Evolutionary conservation across 345 rosid species (phyloP), one percentile per base, ranked within the genome.

Genomic region (Ailanthus altissimus): DNA sequence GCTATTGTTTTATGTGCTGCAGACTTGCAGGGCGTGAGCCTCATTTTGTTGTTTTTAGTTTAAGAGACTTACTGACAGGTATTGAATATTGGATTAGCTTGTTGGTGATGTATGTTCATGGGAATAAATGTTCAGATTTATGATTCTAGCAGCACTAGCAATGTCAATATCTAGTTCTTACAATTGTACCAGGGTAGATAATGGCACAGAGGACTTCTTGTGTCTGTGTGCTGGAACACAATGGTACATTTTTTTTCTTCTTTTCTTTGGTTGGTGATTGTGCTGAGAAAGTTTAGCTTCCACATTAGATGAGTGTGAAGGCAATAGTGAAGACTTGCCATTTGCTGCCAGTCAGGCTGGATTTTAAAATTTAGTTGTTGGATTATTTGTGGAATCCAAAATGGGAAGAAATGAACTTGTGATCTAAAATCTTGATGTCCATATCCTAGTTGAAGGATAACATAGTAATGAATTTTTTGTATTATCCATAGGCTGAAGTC

Each of bases 361-460:
- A 65, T 3, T 65, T 60, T 40, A 3, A 65, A 10, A 11, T 20
- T 21, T 11, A 40, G 8, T 28, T 60, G 6, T n/a, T 60, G 46
- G 2, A 15, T 50, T 13, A 25, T 25, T 67, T 67, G 5, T 43
- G 28, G 43, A 69, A 7, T 21, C 25, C 8, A 32, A 2, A 70
- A 28, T 47, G 74, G 61, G 74, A 70, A 10, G 74, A 50, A 26
- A 70, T 70, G n/a, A 23, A 28, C 16, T 70, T 13, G 13, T 53
- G 45, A 32, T 60, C 53, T 51, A 32, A 32, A 10, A 51, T 36
- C 16, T 36, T 36, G 59, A 50, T 40, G 50, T 40, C 47, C 56
- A 23, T 15, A 25, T 28, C 42, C 28, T 26, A 50, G 72, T 15
- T 21, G 36, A 49, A 47, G 73, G 20, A 6, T 68, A 42, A 15